phyloP scores from a whole-genome alignment of 805 yeast species.

The Metschnikowia reukaufii region DNA sequence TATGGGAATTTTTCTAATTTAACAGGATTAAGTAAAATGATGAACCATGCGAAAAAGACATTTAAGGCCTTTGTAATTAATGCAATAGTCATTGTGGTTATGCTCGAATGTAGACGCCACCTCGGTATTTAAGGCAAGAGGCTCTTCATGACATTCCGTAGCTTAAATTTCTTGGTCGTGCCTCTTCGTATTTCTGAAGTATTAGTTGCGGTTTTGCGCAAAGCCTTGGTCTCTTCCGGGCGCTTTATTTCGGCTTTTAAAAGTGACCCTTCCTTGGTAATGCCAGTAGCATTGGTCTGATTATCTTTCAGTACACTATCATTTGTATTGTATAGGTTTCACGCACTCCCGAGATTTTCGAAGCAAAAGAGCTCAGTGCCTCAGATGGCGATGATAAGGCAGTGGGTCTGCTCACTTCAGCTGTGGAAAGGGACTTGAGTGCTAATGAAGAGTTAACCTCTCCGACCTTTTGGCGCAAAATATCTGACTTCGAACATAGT shows the following conservation, averaged over 20 bases:
- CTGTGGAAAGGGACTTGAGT: conserved; percentile 6
- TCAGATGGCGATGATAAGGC: conserved; percentile 1
- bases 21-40: too few relatives aligned
- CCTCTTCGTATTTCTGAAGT: neutral
- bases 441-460: conserved; percentile 18
- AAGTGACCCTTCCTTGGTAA: neutral
- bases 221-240: neutral
- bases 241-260: neutral
- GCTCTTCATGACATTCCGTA: conserved; percentile 10
- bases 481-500: conserved; percentile 24
- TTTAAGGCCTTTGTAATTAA: too few relatives aligned
- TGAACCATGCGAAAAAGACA: too few relatives aligned
- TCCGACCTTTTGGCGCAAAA: conserved; percentile 16
- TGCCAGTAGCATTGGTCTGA: neutral
- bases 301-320: neutral
- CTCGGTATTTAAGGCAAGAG: conserved; percentile 1
- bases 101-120: too few relatives aligned
- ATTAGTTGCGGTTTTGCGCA: neutral
- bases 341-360: neutral
- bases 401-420: conserved; percentile 8
- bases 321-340: neutral
- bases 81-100: too few relatives aligned
- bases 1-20: too few relatives aligned
- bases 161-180: conserved; percentile 5
- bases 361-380: neutral